Evolutionary conservation across 306 rosid genomes (phyloP), one percentile per base, ranked within the genome.

Genomic region (Spatholobus suberectus): DNA sequence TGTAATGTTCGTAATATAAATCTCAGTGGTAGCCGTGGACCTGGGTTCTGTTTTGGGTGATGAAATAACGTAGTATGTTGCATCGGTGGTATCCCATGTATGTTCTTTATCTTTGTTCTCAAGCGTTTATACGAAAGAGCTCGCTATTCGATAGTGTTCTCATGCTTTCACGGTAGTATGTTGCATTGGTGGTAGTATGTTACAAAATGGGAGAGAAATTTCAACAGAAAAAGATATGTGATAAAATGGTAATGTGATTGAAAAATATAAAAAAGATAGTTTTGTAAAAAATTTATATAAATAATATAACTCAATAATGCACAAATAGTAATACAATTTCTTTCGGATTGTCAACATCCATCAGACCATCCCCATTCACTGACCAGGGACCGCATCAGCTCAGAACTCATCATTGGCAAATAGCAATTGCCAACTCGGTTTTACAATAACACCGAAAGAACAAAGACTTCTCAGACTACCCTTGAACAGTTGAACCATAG

Each of bases 1-100:
- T 75, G 62, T 76, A 69, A 27, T 75, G 78, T 55, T 66, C 17
- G 32, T 68, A 79, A 75, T 70, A 78, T 46, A 41, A 32, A 73
- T 66, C 63, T 44, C 59, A 41, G 32, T 70, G 61, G 8, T 55
- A 71, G 59, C 58, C 41, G 38, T 67, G 61, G 70, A 54, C 23
- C 65, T 29, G 21, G 46, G 54, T 17, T 44, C 52, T 26, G 59
- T 54, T n/a, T 63, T 63, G 41, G 11, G 12, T 49, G 38, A 61
- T 62, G 54, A 15, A 49, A 54, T 61, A 55, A 8, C 41, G 72
- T 61, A 61, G 44, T 49, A 37, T 47, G 62, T 34, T 61, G 79
- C 20, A 47, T 49, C 23, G 32, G 77, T 18, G 26, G 24, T 41
- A 32, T 72, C 52, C 5, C 41, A 3, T 46, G 27, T 35, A 29